Evolutionary conservation across 2,329 filamentous ascomycete species (phyloP).

Genomic region (Ambrosiella beaveri): DNA sequence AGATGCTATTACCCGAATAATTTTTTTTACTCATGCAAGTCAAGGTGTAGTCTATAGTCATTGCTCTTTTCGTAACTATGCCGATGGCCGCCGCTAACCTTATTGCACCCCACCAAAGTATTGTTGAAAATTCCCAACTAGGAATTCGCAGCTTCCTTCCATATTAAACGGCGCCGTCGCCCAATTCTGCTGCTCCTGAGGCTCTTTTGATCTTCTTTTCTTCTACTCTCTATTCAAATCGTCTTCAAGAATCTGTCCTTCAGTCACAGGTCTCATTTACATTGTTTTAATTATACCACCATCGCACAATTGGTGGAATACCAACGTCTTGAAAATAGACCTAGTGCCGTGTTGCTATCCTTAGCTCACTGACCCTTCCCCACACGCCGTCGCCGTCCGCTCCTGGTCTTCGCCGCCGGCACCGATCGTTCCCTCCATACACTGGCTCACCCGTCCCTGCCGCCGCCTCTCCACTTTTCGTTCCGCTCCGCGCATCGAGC

Average conservation of each 20-base stretch:
- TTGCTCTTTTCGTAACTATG: background rate
- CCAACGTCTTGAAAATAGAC: background rate
- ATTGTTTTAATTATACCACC: background rate
- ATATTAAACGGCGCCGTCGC: conserved; percentile 4
- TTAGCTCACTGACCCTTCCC: background rate
- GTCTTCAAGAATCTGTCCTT: background rate
- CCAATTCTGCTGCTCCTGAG: background rate
- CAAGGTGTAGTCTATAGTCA: background rate
- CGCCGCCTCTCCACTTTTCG: background rate
- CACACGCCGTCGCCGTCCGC: background rate
- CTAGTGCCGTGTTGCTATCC: background rate
- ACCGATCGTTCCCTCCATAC: background rate
- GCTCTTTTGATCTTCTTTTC: background rate
- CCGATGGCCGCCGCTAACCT: background rate
- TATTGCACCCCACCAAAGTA: conserved; percentile 3
- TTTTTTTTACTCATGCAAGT: background rate
- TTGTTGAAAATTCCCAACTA: background rate
- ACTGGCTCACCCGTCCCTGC: background rate
- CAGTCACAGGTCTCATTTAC: background rate
- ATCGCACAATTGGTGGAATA: background rate
- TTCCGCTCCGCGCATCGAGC: background rate
- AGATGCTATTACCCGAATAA: conserved; percentile 1
- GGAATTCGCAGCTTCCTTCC: conserved; percentile 2
- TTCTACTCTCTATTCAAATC: background rate
- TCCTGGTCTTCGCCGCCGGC: background rate